A percentile compares a stretch with the other conserved stretches of the same genome.
phyloP scores from a whole-genome alignment of 805 yeast species.

The Wickerhamomyces bovis region DNA sequence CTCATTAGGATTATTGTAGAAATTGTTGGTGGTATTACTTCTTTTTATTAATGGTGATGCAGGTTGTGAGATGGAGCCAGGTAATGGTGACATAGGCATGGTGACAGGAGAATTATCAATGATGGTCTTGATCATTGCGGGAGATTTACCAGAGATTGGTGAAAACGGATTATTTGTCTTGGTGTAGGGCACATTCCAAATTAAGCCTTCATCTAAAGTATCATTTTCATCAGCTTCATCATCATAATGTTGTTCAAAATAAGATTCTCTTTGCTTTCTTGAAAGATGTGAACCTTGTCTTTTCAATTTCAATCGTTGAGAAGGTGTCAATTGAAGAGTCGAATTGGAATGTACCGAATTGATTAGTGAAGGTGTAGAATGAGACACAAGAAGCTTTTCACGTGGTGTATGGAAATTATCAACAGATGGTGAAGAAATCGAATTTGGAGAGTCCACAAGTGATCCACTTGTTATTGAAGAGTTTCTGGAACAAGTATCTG shows the following conservation, averaged over 20 bases:
- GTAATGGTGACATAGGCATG: constrained; percentile 45
- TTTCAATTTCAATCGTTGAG: constrained; percentile 35
- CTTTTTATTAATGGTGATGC: not conserved
- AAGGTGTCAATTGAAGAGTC: constrained; percentile 30
- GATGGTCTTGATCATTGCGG: constrained; percentile 16
- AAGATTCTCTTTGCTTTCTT: constrained; percentile 31
- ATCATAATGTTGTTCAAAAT: constrained; percentile 32
- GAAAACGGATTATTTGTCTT: constrained; percentile 17
- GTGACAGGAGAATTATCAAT: constrained; percentile 18
- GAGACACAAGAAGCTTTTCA: not conserved
- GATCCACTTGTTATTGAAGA: constrained; percentile 24
- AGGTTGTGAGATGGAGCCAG: constrained; percentile 27
- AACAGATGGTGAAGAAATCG: not conserved
- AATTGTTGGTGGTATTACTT: constrained; percentile 1
- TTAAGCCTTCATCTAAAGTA: constrained; percentile 31
- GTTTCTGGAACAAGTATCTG: constrained; percentile 23
- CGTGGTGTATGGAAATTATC: not conserved
- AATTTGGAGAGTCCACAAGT: constrained; percentile 13
- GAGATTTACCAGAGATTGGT: constrained; percentile 21
- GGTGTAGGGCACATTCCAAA: constrained; percentile 52
- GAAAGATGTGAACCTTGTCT: constrained; percentile 31
- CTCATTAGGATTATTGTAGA: constrained; percentile 18
- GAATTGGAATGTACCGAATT: constrained; percentile 8
- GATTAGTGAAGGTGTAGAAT: constrained; percentile 2
- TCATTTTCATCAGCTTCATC: constrained; percentile 29